Evolutionary conservation across 257 asterid genomes (phyloP), one percentile per base, ranked within the genome.

Genomic region (Scutellaria baicalensis): DNA sequence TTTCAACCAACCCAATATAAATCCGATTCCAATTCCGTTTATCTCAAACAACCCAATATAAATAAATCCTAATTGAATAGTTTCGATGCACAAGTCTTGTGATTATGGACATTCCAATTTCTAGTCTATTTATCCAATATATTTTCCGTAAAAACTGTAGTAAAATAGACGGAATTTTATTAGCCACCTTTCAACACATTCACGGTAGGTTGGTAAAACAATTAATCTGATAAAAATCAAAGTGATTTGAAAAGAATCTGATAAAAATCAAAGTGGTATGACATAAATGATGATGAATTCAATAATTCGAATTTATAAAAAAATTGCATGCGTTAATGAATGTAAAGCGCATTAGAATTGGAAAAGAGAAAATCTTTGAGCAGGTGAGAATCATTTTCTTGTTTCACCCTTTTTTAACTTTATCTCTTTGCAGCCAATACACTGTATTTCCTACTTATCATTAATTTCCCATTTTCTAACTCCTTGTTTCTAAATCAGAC

Each of bases 291-390:
- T 68, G 54, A 68, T 75, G 75, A 51, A 49, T 61, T 17, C 16
- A 50, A 43, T 12, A 1, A 52, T 33, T 44, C 9, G 16, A 4
- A 20, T 66, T 68, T 39, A 13, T n/a, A n/a, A n/a, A n/a, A n/a
- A n/a, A 68, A 63, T 17, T 62, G 86, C 86, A 78, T 66, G 86
- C 86, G 69, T 67, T 71, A 68, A 81, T 78, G 75, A 75, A 51
- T 72, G 55, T 48, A 31, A 27, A 60, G 47, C 12, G 49, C 64
- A 58, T 71, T 75, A 50, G 47, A 59, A 66, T 71, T 55, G 74
- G 49, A 47, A 79, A 45, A 48, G 69, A 56, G n/a, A 48, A 54
- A 48, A 35, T 68, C 69, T 55, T 59, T 60, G 62, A 21, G 63
- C 75, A 73, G 68, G 62, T 68, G 79, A 61, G 71, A 68, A 68